These are phyloP conservation scores for Astragalus glycyphyllos DNA, from an alignment of 306 rosid species.

Conservation along the genomic window DNA sequence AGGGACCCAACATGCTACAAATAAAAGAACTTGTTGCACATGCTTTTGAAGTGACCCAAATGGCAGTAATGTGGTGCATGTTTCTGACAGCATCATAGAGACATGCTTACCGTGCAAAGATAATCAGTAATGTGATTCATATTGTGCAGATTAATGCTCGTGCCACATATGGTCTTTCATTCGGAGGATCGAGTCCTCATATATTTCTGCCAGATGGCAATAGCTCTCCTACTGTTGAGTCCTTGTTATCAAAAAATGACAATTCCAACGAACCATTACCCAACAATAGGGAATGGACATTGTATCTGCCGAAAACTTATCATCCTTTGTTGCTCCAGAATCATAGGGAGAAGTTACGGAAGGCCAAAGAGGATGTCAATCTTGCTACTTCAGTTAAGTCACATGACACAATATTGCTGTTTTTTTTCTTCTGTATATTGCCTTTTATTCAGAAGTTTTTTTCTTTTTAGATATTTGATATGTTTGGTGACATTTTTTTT, in stretches of 20 bases:
- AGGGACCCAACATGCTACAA: background rate
- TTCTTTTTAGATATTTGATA: constrained; percentile 33
- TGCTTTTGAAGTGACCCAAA: constrained; percentile 36
- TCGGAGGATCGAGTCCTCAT: constrained; percentile 76
- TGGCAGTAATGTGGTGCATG: background rate
- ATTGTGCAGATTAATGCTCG: constrained; percentile 83
- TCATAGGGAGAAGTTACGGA: constrained; percentile 62
- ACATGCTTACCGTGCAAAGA: constrained; percentile 26
- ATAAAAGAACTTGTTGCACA: constrained; percentile 8
- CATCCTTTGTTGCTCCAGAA: constrained; percentile 85
- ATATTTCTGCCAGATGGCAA: constrained; percentile 56
- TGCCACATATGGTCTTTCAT: constrained; percentile 82
- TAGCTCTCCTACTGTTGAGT: constrained; percentile 46
- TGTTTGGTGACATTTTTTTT: constrained; percentile 11
- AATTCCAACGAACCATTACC: constrained; percentile 41
- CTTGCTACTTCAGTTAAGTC: constrained; percentile 59
- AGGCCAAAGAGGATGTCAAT: constrained; percentile 60
- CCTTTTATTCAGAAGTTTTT: constrained; percentile 15
- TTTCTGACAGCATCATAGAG: constrained; percentile 32
- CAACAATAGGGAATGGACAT: constrained; percentile 66
- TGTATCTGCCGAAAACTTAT: constrained; percentile 76
- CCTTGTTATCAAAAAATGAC: constrained; percentile 44
- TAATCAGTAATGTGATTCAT: constrained; percentile 37
- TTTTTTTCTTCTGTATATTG: background rate
- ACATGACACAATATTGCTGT: constrained; percentile 27